These are phyloP conservation scores for Xylaria nigripes DNA, from an alignment of 495 filamentous ascomycete genomes.

Conservation along the genomic window DNA sequence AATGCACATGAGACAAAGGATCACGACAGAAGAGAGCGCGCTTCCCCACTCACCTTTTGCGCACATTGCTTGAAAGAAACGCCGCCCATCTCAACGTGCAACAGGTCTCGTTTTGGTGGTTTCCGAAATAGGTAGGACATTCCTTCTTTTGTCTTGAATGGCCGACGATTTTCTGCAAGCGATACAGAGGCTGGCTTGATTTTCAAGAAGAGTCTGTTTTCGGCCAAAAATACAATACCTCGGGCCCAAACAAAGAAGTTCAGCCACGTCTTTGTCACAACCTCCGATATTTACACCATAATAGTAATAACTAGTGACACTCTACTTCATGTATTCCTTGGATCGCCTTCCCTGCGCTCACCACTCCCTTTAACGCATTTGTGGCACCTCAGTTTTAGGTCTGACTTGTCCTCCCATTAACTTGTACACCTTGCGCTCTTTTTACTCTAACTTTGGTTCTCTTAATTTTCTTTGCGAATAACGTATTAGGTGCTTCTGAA, in stretches of 20 bases:
- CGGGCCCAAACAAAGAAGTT: constrained; percentile 5
- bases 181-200: neutral
- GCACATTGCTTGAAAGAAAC: neutral
- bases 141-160: neutral
- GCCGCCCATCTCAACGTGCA: neutral
- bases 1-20: neutral
- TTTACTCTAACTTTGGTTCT: neutral
- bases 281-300: constrained; percentile 19
- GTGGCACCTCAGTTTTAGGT: neutral
- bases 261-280: constrained; percentile 17
- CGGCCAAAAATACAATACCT: neutral
- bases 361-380: neutral
- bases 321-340: neutral
- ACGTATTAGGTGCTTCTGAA: neutral
- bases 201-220: neutral
- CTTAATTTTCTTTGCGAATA: neutral
- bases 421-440: neutral
- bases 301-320: neutral
- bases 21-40: neutral
- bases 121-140: neutral
- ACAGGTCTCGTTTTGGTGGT: neutral
- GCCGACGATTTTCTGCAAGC: neutral
- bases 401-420: neutral
- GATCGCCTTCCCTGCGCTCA: neutral
- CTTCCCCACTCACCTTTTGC: neutral